Percentiles rank a stretch among this genome's conserved stretches.
phyloP scores from a whole-genome alignment of 2,329 filamentous ascomycete genomes.

The Lecanicillium sp. region DNA sequence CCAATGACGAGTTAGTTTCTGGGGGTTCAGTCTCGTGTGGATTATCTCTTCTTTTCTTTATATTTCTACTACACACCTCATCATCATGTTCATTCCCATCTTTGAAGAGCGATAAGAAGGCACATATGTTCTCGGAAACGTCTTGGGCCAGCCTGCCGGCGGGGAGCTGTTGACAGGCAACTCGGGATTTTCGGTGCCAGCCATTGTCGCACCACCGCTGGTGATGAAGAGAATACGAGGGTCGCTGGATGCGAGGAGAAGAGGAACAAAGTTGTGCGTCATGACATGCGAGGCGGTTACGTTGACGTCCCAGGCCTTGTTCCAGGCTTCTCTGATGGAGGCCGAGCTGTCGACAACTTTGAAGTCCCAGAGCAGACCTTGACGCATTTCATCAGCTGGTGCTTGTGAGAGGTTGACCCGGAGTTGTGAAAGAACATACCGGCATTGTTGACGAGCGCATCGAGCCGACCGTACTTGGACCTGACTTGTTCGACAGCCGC shows the following conservation, averaged over 20 bases:
- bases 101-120: too few relatives aligned
- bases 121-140: too few relatives aligned
- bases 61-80: too few relatives aligned
- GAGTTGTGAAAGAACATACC: conserved; percentile 22
- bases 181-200: too few relatives aligned
- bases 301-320: conserved; percentile 41
- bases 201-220: conserved; percentile 15
- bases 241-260: conserved; percentile 32
- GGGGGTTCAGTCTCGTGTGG: too few relatives aligned
- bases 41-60: too few relatives aligned
- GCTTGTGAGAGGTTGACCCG: conserved; percentile 19
- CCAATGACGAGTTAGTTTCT: too few relatives aligned
- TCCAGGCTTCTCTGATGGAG: conserved; percentile 31
- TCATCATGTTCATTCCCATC: too few relatives aligned
- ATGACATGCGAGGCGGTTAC: conserved; percentile 31
- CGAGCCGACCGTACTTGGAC: conserved; percentile 34
- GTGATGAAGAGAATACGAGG: conserved; percentile 42
- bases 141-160: too few relatives aligned
- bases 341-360: conserved; percentile 16
- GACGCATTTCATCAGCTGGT: too few relatives aligned
- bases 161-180: too few relatives aligned
- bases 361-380: conserved; percentile 37
- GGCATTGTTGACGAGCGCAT: conserved; percentile 50
- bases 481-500: conserved; percentile 33
- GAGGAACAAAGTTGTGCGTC: conserved; percentile 26